A percentile compares a stretch with the other conserved stretches of the same genome.
Evolutionary conservation across 495 filamentous ascomycete species (phyloP).

Genomic region (Chaetomium fimeti): DNA sequence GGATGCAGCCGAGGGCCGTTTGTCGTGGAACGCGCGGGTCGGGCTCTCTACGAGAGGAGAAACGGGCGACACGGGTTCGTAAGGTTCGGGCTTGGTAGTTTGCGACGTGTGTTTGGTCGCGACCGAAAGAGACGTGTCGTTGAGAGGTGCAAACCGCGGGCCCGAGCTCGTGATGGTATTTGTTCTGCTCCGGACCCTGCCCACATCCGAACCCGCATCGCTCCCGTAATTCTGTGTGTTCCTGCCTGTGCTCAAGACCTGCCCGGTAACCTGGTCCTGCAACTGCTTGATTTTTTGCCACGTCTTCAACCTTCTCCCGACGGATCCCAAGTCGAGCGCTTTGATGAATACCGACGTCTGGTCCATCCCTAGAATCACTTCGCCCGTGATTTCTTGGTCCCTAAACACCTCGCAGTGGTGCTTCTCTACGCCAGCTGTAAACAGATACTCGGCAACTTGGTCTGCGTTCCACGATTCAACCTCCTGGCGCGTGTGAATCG

Average conservation of each 20-base stretch:
- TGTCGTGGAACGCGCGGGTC: constrained; percentile 47
- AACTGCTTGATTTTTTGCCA: constrained; percentile 91
- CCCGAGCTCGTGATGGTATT: constrained; percentile 76
- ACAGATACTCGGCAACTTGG: constrained; percentile 82
- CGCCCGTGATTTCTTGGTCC: constrained; percentile 93
- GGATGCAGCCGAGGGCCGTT: constrained; percentile 74
- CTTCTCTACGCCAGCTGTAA: constrained; percentile 73
- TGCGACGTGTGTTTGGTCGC: constrained; percentile 46
- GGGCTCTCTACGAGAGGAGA: constrained; percentile 57
- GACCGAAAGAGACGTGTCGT: constrained; percentile 41
- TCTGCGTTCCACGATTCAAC: constrained; percentile 72
- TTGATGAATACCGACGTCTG: constrained; percentile 91
- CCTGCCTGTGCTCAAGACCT: constrained; percentile 38
- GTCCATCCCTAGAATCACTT: constrained; percentile 91
- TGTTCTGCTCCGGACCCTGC: constrained; percentile 45
- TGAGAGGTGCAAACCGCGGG: constrained; percentile 55
- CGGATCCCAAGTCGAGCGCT: constrained; percentile 89
- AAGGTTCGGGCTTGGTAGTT: constrained; percentile 43
- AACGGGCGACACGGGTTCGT: constrained; percentile 42
- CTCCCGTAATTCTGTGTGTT: constrained; percentile 54
- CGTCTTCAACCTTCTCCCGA: constrained; percentile 83
- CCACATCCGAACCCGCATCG: constrained; percentile 53
- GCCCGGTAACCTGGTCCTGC: constrained; percentile 72
- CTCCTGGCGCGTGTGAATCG: constrained; percentile 57
- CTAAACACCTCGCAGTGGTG: constrained; percentile 89